Conservation (phyloP, 192 early-diverging fungal species). For the Radiomyces spectabilis region DNA sequence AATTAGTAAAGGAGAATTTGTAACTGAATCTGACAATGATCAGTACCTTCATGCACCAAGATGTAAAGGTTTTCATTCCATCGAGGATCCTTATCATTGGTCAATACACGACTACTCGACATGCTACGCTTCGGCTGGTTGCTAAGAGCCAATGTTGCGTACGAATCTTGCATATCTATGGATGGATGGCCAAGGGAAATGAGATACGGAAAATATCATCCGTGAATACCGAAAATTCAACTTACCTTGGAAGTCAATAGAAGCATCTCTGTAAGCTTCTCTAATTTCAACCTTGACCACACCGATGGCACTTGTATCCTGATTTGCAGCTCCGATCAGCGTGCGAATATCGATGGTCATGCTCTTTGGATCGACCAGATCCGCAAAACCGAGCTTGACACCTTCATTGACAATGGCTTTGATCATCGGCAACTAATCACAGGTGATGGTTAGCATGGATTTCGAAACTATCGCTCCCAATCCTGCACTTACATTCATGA, state of each 20-base stretch:
- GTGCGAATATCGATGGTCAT: constrained; percentile 12
- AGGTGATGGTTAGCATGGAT: not conserved
- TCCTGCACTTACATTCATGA: constrained; percentile 15
- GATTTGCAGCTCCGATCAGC: not conserved
- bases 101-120: constrained; percentile 15
- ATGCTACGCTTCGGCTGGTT: constrained; percentile 11
- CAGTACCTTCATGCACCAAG: constrained; percentile 12
- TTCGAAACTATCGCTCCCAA: not conserved
- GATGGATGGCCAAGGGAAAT: not conserved
- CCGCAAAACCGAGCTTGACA: constrained; percentile 10
- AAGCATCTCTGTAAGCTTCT: constrained; percentile 2
- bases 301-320: constrained; percentile 14
- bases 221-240: not conserved
- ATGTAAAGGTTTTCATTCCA: constrained; percentile 21
- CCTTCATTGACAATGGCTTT: constrained; percentile 15
- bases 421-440: constrained; percentile 8
- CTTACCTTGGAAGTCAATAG: constrained; percentile 6
- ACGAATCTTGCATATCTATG: constrained; percentile 18
- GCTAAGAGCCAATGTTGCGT: constrained; percentile 12
- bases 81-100: constrained; percentile 15
- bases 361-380: constrained; percentile 22
- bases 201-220: not conserved
- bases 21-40: no score
- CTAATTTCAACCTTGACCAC: constrained; percentile 22
- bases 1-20: not conserved